These are phyloP conservation scores for Stromatinia cepivora DNA, from an alignment of 2,329 filamentous ascomycete genomes.

Conservation along the genomic window DNA sequence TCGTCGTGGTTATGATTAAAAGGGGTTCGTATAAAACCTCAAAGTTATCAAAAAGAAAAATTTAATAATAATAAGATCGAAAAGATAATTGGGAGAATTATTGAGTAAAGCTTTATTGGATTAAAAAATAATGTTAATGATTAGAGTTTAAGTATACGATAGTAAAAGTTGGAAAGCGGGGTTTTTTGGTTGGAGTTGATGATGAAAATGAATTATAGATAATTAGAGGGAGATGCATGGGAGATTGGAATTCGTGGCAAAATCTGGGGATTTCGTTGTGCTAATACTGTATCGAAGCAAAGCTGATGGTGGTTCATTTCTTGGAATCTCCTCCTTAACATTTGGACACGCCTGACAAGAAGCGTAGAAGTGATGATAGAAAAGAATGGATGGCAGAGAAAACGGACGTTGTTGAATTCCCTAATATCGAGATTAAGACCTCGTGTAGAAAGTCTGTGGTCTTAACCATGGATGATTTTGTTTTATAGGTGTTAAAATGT, in stretches of 20 bases:
- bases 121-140: too few species aligned
- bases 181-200: too few species aligned
- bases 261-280: neutral
- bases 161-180: too few species aligned
- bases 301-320: neutral
- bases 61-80: too few species aligned
- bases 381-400: neutral
- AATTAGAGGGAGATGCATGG: too few species aligned
- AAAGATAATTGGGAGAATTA: too few species aligned
- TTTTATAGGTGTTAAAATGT: neutral
- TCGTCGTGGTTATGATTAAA: too few species aligned
- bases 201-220: too few species aligned
- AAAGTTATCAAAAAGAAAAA: too few species aligned
- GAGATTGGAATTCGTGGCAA: neutral
- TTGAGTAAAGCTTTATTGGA: too few species aligned
- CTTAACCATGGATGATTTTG: neutral
- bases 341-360: neutral
- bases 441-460: neutral
- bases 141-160: too few species aligned
- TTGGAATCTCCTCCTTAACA: neutral
- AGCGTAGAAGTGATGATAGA: neutral
- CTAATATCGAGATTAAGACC: neutral
- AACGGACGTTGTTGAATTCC: neutral
- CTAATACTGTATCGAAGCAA: neutral
- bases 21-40: too few species aligned